Percentiles rank a stretch among this genome's conserved stretches.
Conservation (phyloP, 1,139 yeast genomes). For the Saccharomyces hybrid region DNA sequence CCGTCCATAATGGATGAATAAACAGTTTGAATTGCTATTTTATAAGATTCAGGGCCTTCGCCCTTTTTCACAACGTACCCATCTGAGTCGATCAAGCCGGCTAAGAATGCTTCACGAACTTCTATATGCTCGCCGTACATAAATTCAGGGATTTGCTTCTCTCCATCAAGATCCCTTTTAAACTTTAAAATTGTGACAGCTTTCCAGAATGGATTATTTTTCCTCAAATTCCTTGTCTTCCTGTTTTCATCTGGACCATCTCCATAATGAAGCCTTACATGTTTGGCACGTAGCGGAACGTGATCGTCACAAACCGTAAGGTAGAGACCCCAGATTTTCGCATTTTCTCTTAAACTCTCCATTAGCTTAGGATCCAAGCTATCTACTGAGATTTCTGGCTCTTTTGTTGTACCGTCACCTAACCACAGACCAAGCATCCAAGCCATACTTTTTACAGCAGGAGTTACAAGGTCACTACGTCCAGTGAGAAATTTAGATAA, state of each 20-base stretch:
- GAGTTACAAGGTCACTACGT: constrained; percentile 16
- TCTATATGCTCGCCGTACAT: constrained; percentile 28
- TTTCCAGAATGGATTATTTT: constrained; percentile 25
- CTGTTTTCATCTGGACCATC: constrained; percentile 10
- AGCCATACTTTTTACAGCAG: constrained; percentile 27
- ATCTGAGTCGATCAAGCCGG: constrained; percentile 39
- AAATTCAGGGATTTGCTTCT: constrained; percentile 25
- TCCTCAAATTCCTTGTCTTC: constrained; percentile 16
- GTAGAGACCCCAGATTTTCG: constrained; percentile 22
- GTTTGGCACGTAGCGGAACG: constrained; percentile 22
- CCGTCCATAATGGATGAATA: constrained; percentile 32
- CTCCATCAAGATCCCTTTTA: constrained; percentile 18
- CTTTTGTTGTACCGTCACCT: constrained; percentile 25
- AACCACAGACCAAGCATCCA: constrained; percentile 32
- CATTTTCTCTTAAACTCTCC: constrained; percentile 20
- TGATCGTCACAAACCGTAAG: constrained; percentile 18
- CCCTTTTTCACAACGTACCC: constrained; percentile 29
- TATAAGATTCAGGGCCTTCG: constrained; percentile 14
- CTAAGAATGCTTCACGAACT: constrained; percentile 38
- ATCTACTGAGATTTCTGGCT: constrained; percentile 29
- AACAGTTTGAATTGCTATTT: constrained; percentile 32
- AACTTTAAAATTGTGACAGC: constrained; percentile 14
- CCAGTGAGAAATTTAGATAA: constrained; percentile 22
- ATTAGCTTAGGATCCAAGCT: constrained; percentile 18
- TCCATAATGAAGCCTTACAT: constrained; percentile 22